Evolutionary conservation across 495 filamentous ascomycete genomes (phyloP).

Genomic region (Pseudomonodictys pantanalensis): DNA sequence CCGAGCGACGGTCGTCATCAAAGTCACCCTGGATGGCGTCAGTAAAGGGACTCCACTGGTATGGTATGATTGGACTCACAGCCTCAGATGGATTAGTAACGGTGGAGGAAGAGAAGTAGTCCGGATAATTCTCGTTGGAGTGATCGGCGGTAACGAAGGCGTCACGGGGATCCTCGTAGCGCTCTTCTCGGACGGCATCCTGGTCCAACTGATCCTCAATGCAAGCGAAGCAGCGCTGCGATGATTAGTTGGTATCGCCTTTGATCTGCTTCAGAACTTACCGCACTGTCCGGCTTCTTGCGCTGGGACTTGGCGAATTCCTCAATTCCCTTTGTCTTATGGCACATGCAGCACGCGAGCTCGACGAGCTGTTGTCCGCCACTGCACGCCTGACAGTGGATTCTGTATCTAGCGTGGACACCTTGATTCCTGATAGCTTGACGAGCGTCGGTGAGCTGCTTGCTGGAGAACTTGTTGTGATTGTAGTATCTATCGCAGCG

Average conservation of each 20-base stretch:
- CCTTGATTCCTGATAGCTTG: conserved; percentile 4
- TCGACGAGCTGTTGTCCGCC: conserved; percentile 38
- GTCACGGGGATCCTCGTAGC: conserved; percentile 20
- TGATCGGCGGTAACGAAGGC: conserved; percentile 11
- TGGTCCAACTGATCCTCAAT: conserved; percentile 24
- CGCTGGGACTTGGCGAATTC: conserved; percentile 60
- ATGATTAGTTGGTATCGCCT: background rate
- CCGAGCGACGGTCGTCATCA: background rate
- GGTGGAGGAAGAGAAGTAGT: background rate
- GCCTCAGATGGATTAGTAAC: conserved; percentile 10
- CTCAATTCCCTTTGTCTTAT: conserved; percentile 45
- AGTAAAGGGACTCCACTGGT: background rate
- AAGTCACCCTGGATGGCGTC: background rate
- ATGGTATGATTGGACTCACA: conserved; percentile 8
- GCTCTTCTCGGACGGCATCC: conserved; percentile 16
- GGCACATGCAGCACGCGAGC: conserved; percentile 47
- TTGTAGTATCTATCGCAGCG: conserved; percentile 15
- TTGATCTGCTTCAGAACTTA: conserved; percentile 10
- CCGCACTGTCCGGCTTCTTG: conserved; percentile 46
- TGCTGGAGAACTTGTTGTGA: conserved; percentile 21
- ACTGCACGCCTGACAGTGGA: conserved; percentile 41
- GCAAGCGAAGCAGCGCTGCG: conserved; percentile 29
- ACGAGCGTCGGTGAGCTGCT: conserved; percentile 20
- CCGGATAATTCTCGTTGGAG: conserved; percentile 2
- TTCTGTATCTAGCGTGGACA: conserved; percentile 5